phyloP scores from a whole-genome alignment of 495 filamentous ascomycete species.

The Opeltia flavorubescens region DNA sequence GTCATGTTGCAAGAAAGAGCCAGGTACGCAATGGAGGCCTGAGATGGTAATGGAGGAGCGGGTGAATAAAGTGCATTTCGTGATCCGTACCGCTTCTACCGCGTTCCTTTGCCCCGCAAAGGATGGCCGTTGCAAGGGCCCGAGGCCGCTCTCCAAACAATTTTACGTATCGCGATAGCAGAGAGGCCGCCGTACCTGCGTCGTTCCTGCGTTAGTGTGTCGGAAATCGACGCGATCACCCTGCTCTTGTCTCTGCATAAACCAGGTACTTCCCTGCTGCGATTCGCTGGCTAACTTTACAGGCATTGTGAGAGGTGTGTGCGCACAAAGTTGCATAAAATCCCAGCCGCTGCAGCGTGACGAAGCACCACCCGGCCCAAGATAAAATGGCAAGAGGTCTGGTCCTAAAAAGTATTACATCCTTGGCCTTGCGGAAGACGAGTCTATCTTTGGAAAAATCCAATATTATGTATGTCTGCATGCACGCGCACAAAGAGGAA shows the following conservation, averaged over 20 bases:
- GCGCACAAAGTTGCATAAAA: neutral
- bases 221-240: neutral
- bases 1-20: too few relatives aligned
- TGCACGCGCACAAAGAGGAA: slow-evolving; percentile 1
- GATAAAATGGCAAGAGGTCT: neutral
- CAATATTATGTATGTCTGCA: neutral
- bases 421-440: neutral
- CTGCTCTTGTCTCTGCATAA: neutral
- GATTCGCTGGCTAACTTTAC: neutral
- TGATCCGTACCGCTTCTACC: too few relatives aligned
- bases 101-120: neutral
- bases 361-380: neutral
- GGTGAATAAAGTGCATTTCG: too few relatives aligned
- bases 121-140: neutral
- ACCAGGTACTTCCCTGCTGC: neutral
- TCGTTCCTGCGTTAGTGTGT: neutral
- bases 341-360: neutral
- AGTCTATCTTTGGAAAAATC: neutral
- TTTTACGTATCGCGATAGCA: slow-evolving; percentile 1
- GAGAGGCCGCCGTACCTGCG: neutral
- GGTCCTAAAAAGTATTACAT: neutral
- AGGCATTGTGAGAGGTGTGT: neutral
- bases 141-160: neutral
- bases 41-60: too few relatives aligned
- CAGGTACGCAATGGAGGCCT: too few relatives aligned